phyloP scores from a whole-genome alignment of 2,329 filamentous ascomycete species.

The Fusarium sp. region DNA sequence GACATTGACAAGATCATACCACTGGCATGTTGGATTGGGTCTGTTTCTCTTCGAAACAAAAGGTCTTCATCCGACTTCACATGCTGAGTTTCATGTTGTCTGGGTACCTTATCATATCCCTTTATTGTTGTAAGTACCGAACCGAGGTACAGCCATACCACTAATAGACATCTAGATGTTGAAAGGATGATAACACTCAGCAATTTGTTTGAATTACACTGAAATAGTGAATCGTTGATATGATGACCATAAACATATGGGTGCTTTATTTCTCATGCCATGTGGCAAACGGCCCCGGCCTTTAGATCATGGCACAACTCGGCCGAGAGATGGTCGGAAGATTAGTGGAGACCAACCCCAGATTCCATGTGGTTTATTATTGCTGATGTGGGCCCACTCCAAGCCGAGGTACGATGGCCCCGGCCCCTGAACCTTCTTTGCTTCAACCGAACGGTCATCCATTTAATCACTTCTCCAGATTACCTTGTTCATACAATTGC shows the following conservation, averaged over 20 bases:
- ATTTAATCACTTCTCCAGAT: not conserved
- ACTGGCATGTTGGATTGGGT: not conserved
- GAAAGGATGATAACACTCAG: not conserved
- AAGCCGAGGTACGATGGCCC: slow-evolving; percentile 35
- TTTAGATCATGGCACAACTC: slow-evolving; percentile 21
- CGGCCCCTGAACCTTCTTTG: not conserved
- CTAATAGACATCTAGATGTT: not conserved
- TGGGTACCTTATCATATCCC: not conserved
- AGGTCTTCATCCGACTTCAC: not conserved
- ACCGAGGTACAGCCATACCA: not conserved
- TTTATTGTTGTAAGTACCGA: not conserved
- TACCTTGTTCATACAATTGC: not conserved
- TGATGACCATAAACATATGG: too few relatives aligned
- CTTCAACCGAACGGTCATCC: not conserved
- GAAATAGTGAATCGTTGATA: not conserved
- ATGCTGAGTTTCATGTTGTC: not conserved
- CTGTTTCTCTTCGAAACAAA: not conserved
- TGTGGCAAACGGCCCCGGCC: slow-evolving; percentile 17
- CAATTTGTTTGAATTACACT: not conserved
- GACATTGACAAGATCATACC: not conserved
- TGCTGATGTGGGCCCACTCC: slow-evolving; percentile 16
- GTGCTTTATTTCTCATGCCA: not conserved
- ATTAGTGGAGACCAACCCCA: slow-evolving; percentile 25
- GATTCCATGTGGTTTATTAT: slow-evolving; percentile 7
- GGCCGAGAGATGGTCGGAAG: slow-evolving; percentile 31